Base-by-base conservation (phyloP, 345 rosid genomes). In the Pseudoturritis turrita region DNA sequence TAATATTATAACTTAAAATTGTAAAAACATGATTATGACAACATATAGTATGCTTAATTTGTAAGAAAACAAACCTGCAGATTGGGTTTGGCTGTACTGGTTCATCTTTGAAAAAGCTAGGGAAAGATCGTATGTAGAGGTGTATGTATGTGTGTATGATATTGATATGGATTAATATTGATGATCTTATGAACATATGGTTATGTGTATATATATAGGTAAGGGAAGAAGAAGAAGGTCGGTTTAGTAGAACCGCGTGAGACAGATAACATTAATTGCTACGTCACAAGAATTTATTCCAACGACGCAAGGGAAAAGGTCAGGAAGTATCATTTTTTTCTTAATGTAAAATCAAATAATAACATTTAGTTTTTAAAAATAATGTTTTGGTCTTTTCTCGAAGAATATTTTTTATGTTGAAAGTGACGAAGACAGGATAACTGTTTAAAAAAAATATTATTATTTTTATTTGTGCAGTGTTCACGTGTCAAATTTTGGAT, bases 181-280 rank as follows among this genome's bases (percentile, higher is more conserved):
- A 40, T 55, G 2, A 52, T 43, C 35, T 43, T 18, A 29, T 5
- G 68, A 73, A 45, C 31, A 44, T 44, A 21, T 17, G 5, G 14
- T 31, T 19, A 44, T 25, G 10, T 12, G 7, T 33, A 19, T 36
- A 64, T 36, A 64, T 35, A 55, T n/a, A 44, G 31, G 7, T 3
- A 37, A 41, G 18, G 13, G 7, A 44, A 55, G 11, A 12, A 18
- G 17, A 37, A 40, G 60, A 55, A 36, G 65, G 77, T 73, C 77
- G 77, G 72, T 65, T 73, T 65, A 47, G 44, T 46, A 21, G 6
- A 51, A 74, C 73, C 78, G 73, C 78, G 78, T 74, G 62, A 1
- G 49, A 9, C 13, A 29, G 46, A 51, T 11, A 45, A 23, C 46
- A 59, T 73, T 73, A 26, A 47, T 45, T 36, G 31, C 5, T 52